Evolutionary conservation across 768 basidiomycete species (phyloP), one percentile per base, ranked within the genome.

Genomic region (Sistotremastrum niveocremeum): DNA sequence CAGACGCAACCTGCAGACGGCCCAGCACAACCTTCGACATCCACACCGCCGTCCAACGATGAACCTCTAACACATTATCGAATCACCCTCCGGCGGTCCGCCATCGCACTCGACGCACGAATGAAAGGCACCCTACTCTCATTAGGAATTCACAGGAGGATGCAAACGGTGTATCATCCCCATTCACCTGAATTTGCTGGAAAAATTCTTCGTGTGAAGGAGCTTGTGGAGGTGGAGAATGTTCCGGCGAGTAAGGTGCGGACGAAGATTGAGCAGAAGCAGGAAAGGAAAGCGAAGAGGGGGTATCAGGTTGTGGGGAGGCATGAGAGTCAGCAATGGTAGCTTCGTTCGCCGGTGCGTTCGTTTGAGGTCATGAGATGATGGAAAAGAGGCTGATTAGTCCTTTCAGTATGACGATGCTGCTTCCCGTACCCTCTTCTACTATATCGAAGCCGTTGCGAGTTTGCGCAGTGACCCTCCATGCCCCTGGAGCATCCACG

Each of bases 81-180:
- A 67, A 82, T 97, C 55, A 94, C 90, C 12, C 79, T 93, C 31
- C 75, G 75, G 7, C 84, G 91, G 46, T 93, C 90, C 4, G 81
- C 79, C 42, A 91, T 93, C 51, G 81, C 87, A 1, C 75, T 94
- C 6, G 81, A 83, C 3, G 67, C 76, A 47, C 72, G 71, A 54
- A 75, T 79, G 47, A 73, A 81, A 57, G 79, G 71, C 41, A 93
- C 90, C 0, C 70, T 93, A 39, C 70, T 73, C n/a, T 74, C 87
- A 0, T 76, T 97, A 2, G 91, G 91, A 1, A 69, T 97, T 43
- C 80, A 85, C 60, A 67, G 82, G 47, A 76, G 89, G 36, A 74
- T 83, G 66, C 83, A 89, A 60, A 89, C 82, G 0, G 88, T 93
- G 33, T 88, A 85, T 57, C 82, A 85, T 54, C 69, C 71, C 3